Percentiles rank a stretch among this genome's conserved stretches.
phyloP scores from a whole-genome alignment of 2,329 filamentous ascomycete species.

The Colletotrichum gloeosporioides region DNA sequence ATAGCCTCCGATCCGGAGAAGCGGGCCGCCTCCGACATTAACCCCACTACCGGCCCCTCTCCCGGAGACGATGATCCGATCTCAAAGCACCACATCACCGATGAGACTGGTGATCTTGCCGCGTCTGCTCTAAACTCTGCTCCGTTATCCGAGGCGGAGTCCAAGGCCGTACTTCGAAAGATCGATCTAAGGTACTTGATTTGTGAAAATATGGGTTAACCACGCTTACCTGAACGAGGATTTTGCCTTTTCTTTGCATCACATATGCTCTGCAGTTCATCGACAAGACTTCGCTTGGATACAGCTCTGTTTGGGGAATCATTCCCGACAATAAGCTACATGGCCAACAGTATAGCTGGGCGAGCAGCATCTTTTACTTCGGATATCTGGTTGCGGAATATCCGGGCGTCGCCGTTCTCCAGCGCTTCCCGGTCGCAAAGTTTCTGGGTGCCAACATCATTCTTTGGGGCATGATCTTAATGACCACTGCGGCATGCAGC shows the following conservation, averaged over 20 bases:
- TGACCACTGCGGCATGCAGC: slow-evolving; percentile 36
- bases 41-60: not conserved
- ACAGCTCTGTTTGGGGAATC: slow-evolving; percentile 36
- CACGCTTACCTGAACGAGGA: not conserved
- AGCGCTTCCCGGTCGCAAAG: slow-evolving; percentile 30
- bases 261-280: slow-evolving; percentile 38
- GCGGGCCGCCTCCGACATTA: slow-evolving; percentile 1
- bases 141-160: not conserved
- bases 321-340: slow-evolving; percentile 30
- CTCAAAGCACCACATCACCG: slow-evolving; percentile 14
- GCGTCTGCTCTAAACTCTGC: slow-evolving; percentile 6
- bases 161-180: not conserved
- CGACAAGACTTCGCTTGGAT: slow-evolving; percentile 27
- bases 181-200: not conserved
- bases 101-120: slow-evolving; percentile 9
- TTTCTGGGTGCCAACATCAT: slow-evolving; percentile 34
- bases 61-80: not conserved
- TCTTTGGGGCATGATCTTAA: slow-evolving; percentile 35
- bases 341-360: slow-evolving; percentile 34
- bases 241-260: slow-evolving; percentile 26
- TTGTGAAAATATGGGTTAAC: not conserved
- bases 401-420: slow-evolving; percentile 33
- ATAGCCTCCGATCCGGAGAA: slow-evolving; percentile 8
- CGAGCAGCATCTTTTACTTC: slow-evolving; percentile 38
- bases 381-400: slow-evolving; percentile 36